phyloP scores from a whole-genome alignment of 2,329 filamentous ascomycete species.

The Huntiella decipiens region DNA sequence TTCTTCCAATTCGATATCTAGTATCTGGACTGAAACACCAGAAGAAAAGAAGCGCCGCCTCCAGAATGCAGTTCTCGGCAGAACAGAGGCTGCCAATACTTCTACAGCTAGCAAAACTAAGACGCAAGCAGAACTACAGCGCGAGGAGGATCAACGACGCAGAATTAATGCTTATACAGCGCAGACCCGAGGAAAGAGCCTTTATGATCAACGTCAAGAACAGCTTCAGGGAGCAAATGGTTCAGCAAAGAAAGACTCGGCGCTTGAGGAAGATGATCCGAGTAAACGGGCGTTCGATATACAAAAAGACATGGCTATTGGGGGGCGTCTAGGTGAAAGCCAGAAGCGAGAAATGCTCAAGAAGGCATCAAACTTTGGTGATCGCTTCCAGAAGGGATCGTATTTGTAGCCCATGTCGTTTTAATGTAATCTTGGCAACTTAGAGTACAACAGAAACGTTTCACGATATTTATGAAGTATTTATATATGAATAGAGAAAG shows the following conservation, averaged over 20 bases:
- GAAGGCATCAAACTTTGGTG: slow-evolving; percentile 63
- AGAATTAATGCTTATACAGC: slow-evolving; percentile 31
- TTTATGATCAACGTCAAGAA: slow-evolving; percentile 39
- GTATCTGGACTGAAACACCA: slow-evolving; percentile 81
- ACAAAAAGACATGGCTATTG: slow-evolving; percentile 81
- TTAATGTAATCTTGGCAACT: no score
- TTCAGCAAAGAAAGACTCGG: slow-evolving; percentile 13
- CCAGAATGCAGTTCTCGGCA: slow-evolving; percentile 65
- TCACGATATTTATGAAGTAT: no score
- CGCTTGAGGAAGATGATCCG: slow-evolving; percentile 68
- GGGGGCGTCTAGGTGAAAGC: slow-evolving; percentile 49
- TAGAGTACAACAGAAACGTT: no score
- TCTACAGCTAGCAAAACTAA: not conserved
- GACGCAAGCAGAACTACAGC: slow-evolving; percentile 25
- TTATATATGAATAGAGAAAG: no score
- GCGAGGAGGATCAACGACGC: slow-evolving; percentile 36
- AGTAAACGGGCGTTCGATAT: slow-evolving; percentile 75
- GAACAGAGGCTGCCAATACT: slow-evolving; percentile 27
- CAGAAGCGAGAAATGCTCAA: slow-evolving; percentile 64
- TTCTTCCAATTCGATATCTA: slow-evolving; percentile 28
- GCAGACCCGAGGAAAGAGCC: slow-evolving; percentile 34
- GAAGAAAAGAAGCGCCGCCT: slow-evolving; percentile 69
- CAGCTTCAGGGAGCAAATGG: slow-evolving; percentile 7
- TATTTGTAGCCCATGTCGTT: slow-evolving; percentile 24
- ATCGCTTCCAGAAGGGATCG: slow-evolving; percentile 61